These are phyloP conservation scores for Nemania sp. DNA, from an alignment of 2,329 filamentous ascomycete species.

Conservation along the genomic window DNA sequence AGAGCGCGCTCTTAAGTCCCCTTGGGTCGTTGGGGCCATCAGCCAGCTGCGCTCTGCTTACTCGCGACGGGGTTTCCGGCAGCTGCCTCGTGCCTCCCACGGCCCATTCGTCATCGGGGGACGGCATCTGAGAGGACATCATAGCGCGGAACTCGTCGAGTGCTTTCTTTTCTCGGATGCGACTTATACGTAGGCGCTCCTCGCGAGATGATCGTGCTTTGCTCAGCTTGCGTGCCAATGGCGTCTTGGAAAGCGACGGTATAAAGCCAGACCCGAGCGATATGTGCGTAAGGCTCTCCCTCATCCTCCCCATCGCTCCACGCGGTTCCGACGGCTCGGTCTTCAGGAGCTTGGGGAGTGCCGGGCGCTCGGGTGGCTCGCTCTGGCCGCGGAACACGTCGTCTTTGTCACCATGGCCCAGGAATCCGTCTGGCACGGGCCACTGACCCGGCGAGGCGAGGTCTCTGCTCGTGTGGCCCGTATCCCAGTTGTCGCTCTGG, in stretches of 20 bases:
- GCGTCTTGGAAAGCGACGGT: conserved; percentile 22
- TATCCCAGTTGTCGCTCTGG: conserved; percentile 33
- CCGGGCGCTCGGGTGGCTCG: conserved; percentile 29
- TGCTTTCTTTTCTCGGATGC: conserved; percentile 26
- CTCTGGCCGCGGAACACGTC: conserved; percentile 23
- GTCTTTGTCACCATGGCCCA: conserved; percentile 23
- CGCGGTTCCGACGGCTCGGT: conserved; percentile 15
- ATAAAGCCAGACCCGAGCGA: conserved; percentile 21
- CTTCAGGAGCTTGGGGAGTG: conserved; percentile 1
- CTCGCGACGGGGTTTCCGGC: conserved; percentile 33
- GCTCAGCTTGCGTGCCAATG: conserved; percentile 26
- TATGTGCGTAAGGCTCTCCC: conserved; percentile 10
- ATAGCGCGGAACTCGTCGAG: conserved; percentile 24
- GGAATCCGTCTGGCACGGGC: conserved; percentile 27
- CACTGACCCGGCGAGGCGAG: conserved; percentile 34
- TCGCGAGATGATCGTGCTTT: conserved; percentile 29
- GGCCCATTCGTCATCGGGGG: conserved; percentile 24
- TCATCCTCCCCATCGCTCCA: conserved; percentile 21
- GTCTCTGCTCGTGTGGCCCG: conserved; percentile 24
- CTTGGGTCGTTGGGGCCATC: conserved; percentile 26
- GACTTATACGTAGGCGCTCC: conserved; percentile 26
- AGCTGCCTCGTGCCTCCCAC: conserved; percentile 23
- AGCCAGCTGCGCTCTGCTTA: conserved; percentile 20
- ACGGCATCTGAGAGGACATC: conserved; percentile 29
- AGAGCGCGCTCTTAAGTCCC: conserved; percentile 22